These are phyloP conservation scores for Endocarpon pusillum DNA, from an alignment of 495 filamentous ascomycete species.

Conservation along the genomic window DNA sequence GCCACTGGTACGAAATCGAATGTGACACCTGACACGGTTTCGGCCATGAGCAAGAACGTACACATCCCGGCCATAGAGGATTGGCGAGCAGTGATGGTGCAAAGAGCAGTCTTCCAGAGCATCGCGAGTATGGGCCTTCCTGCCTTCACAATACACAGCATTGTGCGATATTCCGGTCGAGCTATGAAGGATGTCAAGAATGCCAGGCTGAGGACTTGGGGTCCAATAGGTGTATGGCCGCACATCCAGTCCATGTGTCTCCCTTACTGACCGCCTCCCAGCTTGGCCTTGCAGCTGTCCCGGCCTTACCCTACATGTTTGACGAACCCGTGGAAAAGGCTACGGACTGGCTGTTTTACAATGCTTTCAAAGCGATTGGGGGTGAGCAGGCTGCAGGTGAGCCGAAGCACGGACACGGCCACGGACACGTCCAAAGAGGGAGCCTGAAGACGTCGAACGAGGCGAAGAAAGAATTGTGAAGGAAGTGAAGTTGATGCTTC, in stretches of 20 bases:
- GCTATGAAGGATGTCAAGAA: constrained; percentile 71
- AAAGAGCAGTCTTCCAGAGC: constrained; percentile 78
- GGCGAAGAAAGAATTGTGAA: too few relatives aligned
- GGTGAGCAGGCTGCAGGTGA: constrained; percentile 36
- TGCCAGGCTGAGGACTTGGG: constrained; percentile 56
- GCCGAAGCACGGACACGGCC: not conserved
- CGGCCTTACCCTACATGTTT: constrained; percentile 76
- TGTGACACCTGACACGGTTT: not conserved
- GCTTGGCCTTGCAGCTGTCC: constrained; percentile 73
- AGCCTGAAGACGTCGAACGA: too few relatives aligned
- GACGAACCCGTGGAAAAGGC: constrained; percentile 85
- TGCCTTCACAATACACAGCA: constrained; percentile 85
- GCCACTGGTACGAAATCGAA: constrained; percentile 12
- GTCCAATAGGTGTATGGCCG: constrained; percentile 58
- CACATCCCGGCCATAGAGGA: constrained; percentile 71
- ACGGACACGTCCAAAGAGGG: too few relatives aligned
- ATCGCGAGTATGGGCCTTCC: constrained; percentile 87
- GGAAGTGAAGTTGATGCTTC: too few relatives aligned
- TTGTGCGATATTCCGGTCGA: constrained; percentile 70
- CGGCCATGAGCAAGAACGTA: constrained; percentile 14
- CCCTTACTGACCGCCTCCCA: constrained; percentile 12
- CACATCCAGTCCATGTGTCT: not conserved
- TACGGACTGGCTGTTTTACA: constrained; percentile 79
- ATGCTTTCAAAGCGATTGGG: constrained; percentile 49
- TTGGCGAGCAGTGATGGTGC: constrained; percentile 77